Evolutionary conservation across 2,329 filamentous ascomycete species (phyloP).

Genomic region (Cladosporium sp.): DNA sequence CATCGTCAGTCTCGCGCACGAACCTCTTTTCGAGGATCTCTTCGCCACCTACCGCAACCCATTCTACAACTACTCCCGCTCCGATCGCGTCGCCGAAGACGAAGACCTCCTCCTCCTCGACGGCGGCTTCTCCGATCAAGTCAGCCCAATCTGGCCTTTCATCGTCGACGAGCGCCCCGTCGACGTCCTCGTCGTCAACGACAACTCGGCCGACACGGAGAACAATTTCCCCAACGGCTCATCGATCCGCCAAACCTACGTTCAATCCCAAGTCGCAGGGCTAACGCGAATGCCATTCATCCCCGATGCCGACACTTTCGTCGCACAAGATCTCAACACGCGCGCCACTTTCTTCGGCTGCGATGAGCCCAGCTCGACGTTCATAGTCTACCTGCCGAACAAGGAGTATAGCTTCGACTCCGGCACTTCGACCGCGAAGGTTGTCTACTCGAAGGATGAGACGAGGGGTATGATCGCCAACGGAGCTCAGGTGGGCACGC

Average conservation of each 20-base stretch:
- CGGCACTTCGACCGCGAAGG: constrained; percentile 31
- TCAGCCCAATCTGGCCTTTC: constrained; percentile 51
- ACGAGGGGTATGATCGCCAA: constrained; percentile 39
- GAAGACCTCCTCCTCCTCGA: constrained; percentile 46
- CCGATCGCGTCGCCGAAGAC: constrained; percentile 37
- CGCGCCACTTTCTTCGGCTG: constrained; percentile 63
- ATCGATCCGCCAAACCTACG: constrained; percentile 55
- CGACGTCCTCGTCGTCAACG: constrained; percentile 62
- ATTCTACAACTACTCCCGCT: constrained; percentile 48
- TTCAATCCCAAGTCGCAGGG: constrained; percentile 48
- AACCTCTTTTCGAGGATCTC: constrained; percentile 31
- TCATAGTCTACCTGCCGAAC: constrained; percentile 46
- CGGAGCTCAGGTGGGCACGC: constrained; percentile 36
- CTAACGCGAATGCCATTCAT: constrained; percentile 57
- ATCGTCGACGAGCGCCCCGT: constrained; percentile 50
- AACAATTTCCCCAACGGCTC: constrained; percentile 59
- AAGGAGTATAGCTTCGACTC: constrained; percentile 34
- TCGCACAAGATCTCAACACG: constrained; percentile 56
- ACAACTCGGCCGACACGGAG: constrained; percentile 59
- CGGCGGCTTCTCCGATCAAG: constrained; percentile 48
- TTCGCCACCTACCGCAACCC: constrained; percentile 60
- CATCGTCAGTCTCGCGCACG: constrained; percentile 29
- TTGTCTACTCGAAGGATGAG: constrained; percentile 35
- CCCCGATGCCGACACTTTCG: constrained; percentile 53
- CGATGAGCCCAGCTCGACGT: constrained; percentile 34